These are phyloP conservation scores for Lactarius pseudohatsudake DNA, from an alignment of 768 basidiomycete genomes.

Conservation along the genomic window DNA sequence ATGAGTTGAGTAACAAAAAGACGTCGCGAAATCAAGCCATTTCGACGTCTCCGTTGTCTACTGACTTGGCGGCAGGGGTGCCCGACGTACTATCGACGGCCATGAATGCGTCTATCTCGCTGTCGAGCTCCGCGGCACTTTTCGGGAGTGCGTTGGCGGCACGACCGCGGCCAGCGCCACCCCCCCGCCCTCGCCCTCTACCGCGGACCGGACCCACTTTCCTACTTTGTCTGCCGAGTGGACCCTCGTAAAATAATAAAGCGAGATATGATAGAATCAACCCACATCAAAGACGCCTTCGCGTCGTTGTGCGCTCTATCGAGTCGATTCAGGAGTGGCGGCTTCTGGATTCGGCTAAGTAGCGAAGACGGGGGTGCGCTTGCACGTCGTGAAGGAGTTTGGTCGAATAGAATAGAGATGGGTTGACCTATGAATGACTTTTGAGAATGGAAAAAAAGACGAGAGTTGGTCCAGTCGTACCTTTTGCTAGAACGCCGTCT, in stretches of 20 bases:
- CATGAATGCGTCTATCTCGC: slow-evolving; percentile 87
- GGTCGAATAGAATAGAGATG: slow-evolving; percentile 68
- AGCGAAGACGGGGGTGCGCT: slow-evolving; percentile 56
- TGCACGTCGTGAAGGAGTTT: slow-evolving; percentile 36
- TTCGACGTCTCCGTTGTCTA: slow-evolving; percentile 21
- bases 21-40: slow-evolving; percentile 8
- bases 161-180: slow-evolving; percentile 35
- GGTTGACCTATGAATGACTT: slow-evolving; percentile 60
- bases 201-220: slow-evolving; percentile 11
- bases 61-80: slow-evolving; percentile 10
- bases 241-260: neutral
- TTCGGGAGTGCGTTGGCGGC: slow-evolving; percentile 41
- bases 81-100: slow-evolving; percentile 43
- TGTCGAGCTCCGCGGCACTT: slow-evolving; percentile 82
- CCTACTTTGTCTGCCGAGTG: slow-evolving; percentile 15
- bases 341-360: slow-evolving; percentile 73
- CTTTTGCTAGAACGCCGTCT: slow-evolving; percentile 85
- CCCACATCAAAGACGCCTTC: slow-evolving; percentile 26
- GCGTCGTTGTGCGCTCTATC: slow-evolving; percentile 43
- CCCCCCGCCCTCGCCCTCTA: slow-evolving; percentile 36
- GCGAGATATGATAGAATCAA: neutral
- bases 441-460: slow-evolving; percentile 9
- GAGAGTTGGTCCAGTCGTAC: slow-evolving; percentile 42
- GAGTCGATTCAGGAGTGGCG: slow-evolving; percentile 66
- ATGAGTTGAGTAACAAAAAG: neutral